Evolutionary conservation across 1,284 basidiomycete genomes (phyloP), one percentile per base, ranked within the genome.

Genomic region (Trametes versicolor): DNA sequence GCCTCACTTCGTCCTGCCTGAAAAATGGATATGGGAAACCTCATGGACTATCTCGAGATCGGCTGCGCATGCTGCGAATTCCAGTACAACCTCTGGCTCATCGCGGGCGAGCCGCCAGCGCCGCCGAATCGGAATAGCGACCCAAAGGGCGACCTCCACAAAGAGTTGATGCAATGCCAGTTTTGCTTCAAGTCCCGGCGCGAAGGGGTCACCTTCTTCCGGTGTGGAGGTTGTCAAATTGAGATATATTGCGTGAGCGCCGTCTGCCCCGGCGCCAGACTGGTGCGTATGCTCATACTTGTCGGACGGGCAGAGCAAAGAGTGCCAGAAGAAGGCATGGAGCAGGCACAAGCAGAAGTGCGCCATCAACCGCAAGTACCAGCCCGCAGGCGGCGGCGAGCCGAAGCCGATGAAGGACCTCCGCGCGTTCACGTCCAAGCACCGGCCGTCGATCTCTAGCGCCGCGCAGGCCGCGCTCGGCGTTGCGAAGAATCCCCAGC

Each of bases 311-410:
- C 62, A 74, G 73, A 73, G 73, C 50, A 71, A 63, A 53, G 70
- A 66, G 32, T 73, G 73, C 63, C 71, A 74, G 63, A 69, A 67
- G 58, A 56, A 62, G 41, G 72, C 67, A 0, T 73, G 72, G 71
- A 50, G 62, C 9, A 43, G 60, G 15, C 71, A 74, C 63, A 74
- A 73, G 55, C 58, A 55, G 21, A 72, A 69, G 41, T 73, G 72
- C 65, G 65, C 61, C 53, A 54, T 73, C 34, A 72, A 72, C 61
- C 65, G 66, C 64, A 63, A 67, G 41, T 53, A 58, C 43, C 57
- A 60, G 56, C 56, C 55, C 27, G 41, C 36, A 0, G 56, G 53
- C 56, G 64, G 52, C 15, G 62, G 49, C 34, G 61, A 62, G 58
- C 62, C 58, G 27, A 63, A 62, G 51, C 56, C 56, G 29, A 59